Evolutionary conservation across 257 asterid species (phyloP).

Genomic region (Solanum virginianum): DNA sequence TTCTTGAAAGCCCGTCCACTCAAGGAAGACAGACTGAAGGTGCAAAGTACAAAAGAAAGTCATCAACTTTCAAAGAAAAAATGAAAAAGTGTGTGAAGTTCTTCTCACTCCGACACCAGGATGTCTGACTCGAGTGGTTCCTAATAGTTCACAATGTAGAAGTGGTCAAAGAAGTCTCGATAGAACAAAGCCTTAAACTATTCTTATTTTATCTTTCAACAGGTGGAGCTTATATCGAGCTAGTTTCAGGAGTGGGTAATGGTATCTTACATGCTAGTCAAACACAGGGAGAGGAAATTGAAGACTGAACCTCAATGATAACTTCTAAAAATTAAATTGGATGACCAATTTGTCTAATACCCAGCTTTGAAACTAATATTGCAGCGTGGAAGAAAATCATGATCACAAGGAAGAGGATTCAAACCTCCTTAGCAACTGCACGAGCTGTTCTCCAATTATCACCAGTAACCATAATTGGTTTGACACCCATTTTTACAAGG

Average conservation of each 20-base stretch:
- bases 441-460: conserved; percentile 97
- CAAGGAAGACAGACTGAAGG: neutral
- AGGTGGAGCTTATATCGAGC: neutral
- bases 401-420: neutral
- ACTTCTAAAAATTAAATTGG: neutral
- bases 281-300: neutral
- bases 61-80: neutral
- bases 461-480: conserved; percentile 96
- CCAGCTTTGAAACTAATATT: neutral
- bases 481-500: conserved; percentile 81
- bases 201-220: neutral
- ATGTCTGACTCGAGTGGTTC: neutral
- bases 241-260: neutral
- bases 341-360: neutral
- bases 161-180: neutral
- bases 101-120: neutral
- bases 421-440: conserved; percentile 96
- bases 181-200: neutral
- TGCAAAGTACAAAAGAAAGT: neutral
- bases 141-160: neutral
- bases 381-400: neutral
- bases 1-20: neutral
- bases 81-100: neutral
- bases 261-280: neutral
- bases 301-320: neutral